Evolutionary conservation across 2,329 filamentous ascomycete genomes (phyloP), one percentile per base, ranked within the genome.

Genomic region (Calcarisporium arbuscula): DNA sequence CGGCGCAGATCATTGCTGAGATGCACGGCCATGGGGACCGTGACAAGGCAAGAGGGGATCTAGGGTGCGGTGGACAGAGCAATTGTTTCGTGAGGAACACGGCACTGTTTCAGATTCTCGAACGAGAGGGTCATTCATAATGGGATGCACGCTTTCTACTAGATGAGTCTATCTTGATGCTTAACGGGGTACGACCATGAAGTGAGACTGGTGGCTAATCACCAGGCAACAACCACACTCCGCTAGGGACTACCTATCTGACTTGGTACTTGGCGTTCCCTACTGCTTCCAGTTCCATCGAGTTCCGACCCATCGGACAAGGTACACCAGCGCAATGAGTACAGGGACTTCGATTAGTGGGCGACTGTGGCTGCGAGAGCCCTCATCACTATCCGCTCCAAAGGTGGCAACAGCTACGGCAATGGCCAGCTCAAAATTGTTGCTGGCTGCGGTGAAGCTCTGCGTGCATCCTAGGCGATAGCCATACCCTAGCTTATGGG

Each of bases 371-470:
- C 83, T 70, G 1, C 88, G 86, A 28, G 94, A 64, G 1, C 87
- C 87, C 58, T 94, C 80, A 32, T 88, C 78, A 48, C 84, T 90
- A 26, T 82, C 64, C 0, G 81, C 71, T 0, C 87, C 88, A 59
- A 83, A 94, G 0, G 82, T 82, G 0, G 87, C 82, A 4, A 94
- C 80, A 0, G 85, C 85, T 0, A 95, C 87, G 0, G 87, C 87
- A 59, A 95, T 94, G 0, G 88, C 86, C 17, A 95, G 64, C 63
- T 95, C 88, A 50, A 95, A 95, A 54, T 95, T 94, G 53, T 95
- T 95, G 55, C 87, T 94, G 1, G 85, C 84, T 0, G 86, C 89
- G 0, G 85, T 94, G 49, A 94, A 92, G 52, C 84, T 88, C 60
- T 94, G 86, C 3, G 86, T 90, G 9, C 73, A 70, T 2, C 74